A percentile compares a stretch with the other conserved stretches of the same genome.
Evolutionary conservation across 805 yeast genomes (phyloP).

Genomic region (Nakazawaea populi): DNA sequence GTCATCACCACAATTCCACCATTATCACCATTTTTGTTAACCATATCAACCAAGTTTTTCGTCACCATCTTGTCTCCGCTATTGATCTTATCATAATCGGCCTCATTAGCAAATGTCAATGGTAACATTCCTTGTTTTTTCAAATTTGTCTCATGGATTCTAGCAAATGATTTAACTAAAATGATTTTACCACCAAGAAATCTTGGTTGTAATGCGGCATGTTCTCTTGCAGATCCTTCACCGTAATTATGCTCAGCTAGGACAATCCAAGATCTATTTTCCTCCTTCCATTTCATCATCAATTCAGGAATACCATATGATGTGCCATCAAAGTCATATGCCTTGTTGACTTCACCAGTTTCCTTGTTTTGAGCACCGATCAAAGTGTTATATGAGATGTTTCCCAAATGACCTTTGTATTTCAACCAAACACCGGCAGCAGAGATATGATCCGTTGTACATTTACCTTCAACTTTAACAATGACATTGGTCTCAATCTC

Average conservation of each 20-base stretch:
- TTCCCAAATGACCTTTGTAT: conserved; percentile 96
- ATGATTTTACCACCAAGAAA: conserved; percentile 89
- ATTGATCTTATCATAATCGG: conserved; percentile 76
- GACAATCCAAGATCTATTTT: conserved; percentile 83
- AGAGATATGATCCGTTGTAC: conserved; percentile 97
- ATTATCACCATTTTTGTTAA: conserved; percentile 77
- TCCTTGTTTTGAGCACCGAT: conserved; percentile 97
- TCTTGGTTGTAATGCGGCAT: conserved; percentile 94
- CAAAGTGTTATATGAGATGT: conserved; percentile 89
- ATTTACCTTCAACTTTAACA: conserved; percentile 93
- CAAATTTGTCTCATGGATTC: conserved; percentile 96
- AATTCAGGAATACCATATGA: conserved; percentile 85
- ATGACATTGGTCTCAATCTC: conserved; percentile 74
- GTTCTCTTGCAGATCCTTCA: conserved; percentile 99
- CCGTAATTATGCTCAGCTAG: conserved; percentile 98
- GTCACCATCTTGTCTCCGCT: conserved; percentile 80
- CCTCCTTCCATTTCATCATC: conserved; percentile 93
- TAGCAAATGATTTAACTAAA: conserved; percentile 90
- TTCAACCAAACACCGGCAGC: conserved; percentile 99
- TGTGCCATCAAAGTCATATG: conserved; percentile 79
- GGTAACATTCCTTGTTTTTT: conserved; percentile 99
- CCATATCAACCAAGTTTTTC: conserved; percentile 65
- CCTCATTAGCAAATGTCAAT: conserved; percentile 82
- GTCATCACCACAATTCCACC: conserved; percentile 74
- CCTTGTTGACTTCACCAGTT: conserved; percentile 91